Percentiles rank a stretch among this genome's conserved stretches.
Evolutionary conservation across 495 filamentous ascomycete species (phyloP).

Genomic region (Penicillium ochrochloron): DNA sequence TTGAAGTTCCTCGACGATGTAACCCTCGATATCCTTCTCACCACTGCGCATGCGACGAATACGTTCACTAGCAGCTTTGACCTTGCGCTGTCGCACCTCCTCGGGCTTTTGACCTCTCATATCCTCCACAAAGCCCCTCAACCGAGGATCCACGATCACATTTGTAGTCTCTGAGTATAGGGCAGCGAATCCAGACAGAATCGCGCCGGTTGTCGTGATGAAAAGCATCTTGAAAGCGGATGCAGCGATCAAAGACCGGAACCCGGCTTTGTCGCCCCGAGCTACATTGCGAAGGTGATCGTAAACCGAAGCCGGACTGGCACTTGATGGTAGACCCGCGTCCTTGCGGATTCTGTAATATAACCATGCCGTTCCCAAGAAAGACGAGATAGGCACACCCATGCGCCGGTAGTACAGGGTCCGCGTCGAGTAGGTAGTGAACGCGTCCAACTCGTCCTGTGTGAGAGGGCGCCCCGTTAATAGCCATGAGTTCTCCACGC

Average conservation of each 20-base stretch:
- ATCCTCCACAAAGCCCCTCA: conserved; percentile 31
- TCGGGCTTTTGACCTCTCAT: conserved; percentile 26
- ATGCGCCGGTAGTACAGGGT: conserved; percentile 28
- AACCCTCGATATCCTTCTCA: conserved; percentile 13
- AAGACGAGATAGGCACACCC: conserved; percentile 27
- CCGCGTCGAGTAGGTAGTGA: conserved; percentile 29
- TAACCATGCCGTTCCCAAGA: conserved; percentile 15
- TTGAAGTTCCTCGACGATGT: conserved; percentile 13
- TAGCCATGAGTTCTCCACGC: conserved; percentile 27
- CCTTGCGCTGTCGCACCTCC: conserved; percentile 32
- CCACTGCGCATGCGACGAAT: conserved; percentile 12
- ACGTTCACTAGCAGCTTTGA: conserved; percentile 24
- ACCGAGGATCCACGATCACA: conserved; percentile 32
- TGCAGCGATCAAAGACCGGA: neutral
- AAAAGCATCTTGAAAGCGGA: conserved; percentile 31
- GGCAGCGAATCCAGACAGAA: conserved; percentile 15
- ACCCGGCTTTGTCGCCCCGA: neutral
- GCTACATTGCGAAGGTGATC: neutral
- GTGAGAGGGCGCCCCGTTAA: conserved; percentile 33
- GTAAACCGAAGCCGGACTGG: conserved; percentile 11
- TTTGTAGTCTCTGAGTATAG: conserved; percentile 20
- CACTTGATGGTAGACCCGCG: conserved; percentile 16
- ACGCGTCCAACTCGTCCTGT: conserved; percentile 45
- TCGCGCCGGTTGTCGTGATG: conserved; percentile 14
- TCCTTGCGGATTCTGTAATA: conserved; percentile 17